Percentiles rank a stretch among this genome's conserved stretches.
These are phyloP conservation scores for Termitomyces sp. DNA, from an alignment of 768 basidiomycete genomes.

Conservation along the genomic window DNA sequence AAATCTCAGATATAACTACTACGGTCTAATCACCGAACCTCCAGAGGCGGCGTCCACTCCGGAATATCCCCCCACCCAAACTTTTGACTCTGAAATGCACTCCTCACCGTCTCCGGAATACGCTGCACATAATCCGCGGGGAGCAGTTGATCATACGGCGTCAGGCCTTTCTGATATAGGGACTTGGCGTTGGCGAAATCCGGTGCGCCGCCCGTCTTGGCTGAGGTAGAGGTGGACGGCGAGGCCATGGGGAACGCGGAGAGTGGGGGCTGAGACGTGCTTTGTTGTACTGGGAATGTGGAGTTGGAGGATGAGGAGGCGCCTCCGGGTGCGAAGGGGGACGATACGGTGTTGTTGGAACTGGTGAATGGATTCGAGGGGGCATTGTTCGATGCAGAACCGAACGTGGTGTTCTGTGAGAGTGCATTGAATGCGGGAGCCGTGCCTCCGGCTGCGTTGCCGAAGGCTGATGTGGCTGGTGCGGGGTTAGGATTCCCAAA, in stretches of 20 bases:
- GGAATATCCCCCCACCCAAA: conserved; percentile 70
- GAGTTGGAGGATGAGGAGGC: neutral
- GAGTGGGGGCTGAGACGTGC: conserved; percentile 8
- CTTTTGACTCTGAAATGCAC: conserved; percentile 48
- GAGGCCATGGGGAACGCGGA: conserved; percentile 20
- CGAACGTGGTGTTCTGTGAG: conserved; percentile 1
- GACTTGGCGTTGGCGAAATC: conserved; percentile 23
- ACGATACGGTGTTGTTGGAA: neutral
- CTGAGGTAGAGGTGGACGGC: conserved; percentile 9
- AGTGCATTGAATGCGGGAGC: neutral
- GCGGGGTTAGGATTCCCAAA: neutral
- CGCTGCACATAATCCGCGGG: conserved; percentile 54
- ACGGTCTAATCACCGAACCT: conserved; percentile 28
- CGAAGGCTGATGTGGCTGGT: conserved; percentile 19
- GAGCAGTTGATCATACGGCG: conserved; percentile 51
- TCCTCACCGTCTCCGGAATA: conserved; percentile 43
- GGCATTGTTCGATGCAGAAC: conserved; percentile 11
- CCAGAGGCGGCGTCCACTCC: conserved; percentile 68
- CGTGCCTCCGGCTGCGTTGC: neutral
- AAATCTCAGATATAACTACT: conserved; percentile 23
- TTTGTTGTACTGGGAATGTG: conserved; percentile 7
- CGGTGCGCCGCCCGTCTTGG: conserved; percentile 15
- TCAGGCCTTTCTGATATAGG: conserved; percentile 38
- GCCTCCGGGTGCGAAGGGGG: conserved; percentile 9
- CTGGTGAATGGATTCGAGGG: conserved; percentile 6